Conservation (phyloP, 441 rosid species). For the Pelargonium myrrhifolium region DNA sequence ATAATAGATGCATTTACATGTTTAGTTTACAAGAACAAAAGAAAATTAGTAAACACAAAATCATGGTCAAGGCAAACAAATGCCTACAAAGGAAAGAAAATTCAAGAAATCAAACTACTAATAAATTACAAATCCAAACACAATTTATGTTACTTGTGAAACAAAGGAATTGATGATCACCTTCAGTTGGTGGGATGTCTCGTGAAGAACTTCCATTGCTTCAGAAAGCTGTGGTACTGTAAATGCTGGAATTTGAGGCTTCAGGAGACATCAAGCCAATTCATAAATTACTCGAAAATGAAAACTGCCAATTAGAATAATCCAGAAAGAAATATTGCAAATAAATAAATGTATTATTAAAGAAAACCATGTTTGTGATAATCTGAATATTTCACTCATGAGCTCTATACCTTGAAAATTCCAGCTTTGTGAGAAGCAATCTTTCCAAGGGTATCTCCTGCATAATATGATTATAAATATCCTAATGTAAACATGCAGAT, state of each 20-base stretch:
- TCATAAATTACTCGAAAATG: constrained; percentile 37
- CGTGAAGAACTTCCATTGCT: constrained; percentile 70
- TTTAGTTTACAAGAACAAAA: background rate
- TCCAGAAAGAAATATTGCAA: constrained; percentile 23
- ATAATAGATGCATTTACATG: background rate
- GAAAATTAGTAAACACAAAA: background rate
- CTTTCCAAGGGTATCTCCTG: constrained; percentile 64
- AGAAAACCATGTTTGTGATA: constrained; percentile 16
- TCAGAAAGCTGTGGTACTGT: constrained; percentile 69
- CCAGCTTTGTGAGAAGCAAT: constrained; percentile 90
- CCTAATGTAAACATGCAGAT: constrained; percentile 11
- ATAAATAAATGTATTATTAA: constrained; percentile 16
- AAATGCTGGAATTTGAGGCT: constrained; percentile 86
- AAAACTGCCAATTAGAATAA: constrained; percentile 30
- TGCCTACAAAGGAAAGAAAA: too few relatives aligned
- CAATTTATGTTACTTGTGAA: background rate
- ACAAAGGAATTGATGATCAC: constrained; percentile 28
- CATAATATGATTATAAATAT: constrained; percentile 17
- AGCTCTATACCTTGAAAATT: constrained; percentile 66
- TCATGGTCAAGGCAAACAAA: background rate
- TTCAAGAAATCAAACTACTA: background rate
- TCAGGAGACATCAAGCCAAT: constrained; percentile 42
- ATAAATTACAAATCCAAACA: background rate
- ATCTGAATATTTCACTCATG: constrained; percentile 16
- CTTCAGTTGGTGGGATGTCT: constrained; percentile 42